Percentiles rank a stretch among this genome's conserved stretches.
Evolutionary conservation across 2,329 filamentous ascomycete species (phyloP).

Genomic region (Trichoderma semiorbis): DNA sequence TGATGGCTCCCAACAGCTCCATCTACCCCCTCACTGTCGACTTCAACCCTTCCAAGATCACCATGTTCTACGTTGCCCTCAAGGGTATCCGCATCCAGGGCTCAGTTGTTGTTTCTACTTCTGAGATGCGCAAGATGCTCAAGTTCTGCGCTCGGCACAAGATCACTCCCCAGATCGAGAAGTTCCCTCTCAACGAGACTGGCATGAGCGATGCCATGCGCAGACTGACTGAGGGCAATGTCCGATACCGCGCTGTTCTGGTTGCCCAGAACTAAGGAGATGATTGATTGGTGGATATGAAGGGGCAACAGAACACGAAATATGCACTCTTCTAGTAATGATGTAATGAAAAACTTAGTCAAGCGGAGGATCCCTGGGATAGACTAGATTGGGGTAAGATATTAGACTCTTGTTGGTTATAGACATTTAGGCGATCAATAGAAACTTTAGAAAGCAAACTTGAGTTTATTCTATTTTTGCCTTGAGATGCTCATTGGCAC

Average conservation of each 20-base stretch:
- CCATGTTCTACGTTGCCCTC: slow-evolving; percentile 19
- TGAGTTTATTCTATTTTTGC: not conserved
- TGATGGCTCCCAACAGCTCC: slow-evolving; percentile 18
- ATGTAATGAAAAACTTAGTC: not conserved
- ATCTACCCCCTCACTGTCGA: slow-evolving; percentile 47
- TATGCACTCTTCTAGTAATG: not conserved
- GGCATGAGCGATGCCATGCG: slow-evolving; percentile 41
- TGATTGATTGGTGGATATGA: not conserved
- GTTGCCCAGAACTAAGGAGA: slow-evolving; percentile 8
- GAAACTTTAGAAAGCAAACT: not conserved
- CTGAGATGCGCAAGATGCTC: slow-evolving; percentile 59
- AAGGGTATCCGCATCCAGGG: slow-evolving; percentile 28
- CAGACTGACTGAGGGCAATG: not conserved
- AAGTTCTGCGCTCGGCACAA: slow-evolving; percentile 52
- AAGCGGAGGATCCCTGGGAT: not conserved
- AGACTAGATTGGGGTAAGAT: not conserved
- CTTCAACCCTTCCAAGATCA: slow-evolving; percentile 48
- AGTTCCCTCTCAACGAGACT: slow-evolving; percentile 52
- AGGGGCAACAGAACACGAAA: not conserved
- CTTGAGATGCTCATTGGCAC: not conserved
- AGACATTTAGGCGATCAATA: not conserved
- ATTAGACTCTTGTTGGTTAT: not conserved
- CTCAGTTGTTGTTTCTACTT: slow-evolving; percentile 44
- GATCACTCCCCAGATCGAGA: slow-evolving; percentile 54
- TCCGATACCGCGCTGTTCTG: slow-evolving; percentile 12